Conservation (phyloP, 2,329 filamentous ascomycete species). For the Metarhizium rileyi region DNA sequence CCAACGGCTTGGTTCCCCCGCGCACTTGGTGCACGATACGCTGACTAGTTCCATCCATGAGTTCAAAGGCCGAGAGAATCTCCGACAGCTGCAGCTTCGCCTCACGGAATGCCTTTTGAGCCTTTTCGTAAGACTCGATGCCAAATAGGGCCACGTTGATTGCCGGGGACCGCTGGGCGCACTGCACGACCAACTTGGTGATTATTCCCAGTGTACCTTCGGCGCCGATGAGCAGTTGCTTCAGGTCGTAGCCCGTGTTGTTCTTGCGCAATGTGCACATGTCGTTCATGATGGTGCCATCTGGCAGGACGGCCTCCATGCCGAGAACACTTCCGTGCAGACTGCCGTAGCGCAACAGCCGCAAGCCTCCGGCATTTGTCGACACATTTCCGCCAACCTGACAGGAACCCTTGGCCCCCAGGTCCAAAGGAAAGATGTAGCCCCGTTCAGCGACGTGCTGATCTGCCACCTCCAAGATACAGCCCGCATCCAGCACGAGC, state of each 20-base stretch:
- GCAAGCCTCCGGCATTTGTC: conserved; percentile 87
- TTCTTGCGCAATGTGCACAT: conserved; percentile 87
- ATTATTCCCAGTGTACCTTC: conserved; percentile 95
- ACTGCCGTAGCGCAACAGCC: conserved; percentile 85
- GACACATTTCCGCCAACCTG: conserved; percentile 94
- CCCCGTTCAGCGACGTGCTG: conserved; percentile 71
- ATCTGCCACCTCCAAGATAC: conserved; percentile 83
- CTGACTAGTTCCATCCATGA: conserved; percentile 87
- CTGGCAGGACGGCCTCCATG: conserved; percentile 84
- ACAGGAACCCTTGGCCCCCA: conserved; percentile 96
- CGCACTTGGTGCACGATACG: conserved; percentile 65
- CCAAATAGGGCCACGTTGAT: conserved; percentile 95
- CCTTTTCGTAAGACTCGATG: conserved; percentile 81
- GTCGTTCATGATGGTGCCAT: conserved; percentile 87
- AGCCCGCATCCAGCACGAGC: conserved; percentile 81
- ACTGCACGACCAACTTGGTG: conserved; percentile 81
- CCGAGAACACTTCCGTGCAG: conserved; percentile 89
- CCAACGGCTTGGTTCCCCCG: conserved; percentile 72
- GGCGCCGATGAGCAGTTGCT: conserved; percentile 91
- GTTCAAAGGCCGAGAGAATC: conserved; percentile 93
- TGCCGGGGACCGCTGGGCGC: conserved; percentile 76
- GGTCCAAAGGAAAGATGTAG: conserved; percentile 89
- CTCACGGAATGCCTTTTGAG: conserved; percentile 74
- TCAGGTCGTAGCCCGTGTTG: conserved; percentile 96
- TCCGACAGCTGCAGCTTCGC: conserved; percentile 87